phyloP scores from a whole-genome alignment of 257 asterid species.

The Solanum boliviense region DNA sequence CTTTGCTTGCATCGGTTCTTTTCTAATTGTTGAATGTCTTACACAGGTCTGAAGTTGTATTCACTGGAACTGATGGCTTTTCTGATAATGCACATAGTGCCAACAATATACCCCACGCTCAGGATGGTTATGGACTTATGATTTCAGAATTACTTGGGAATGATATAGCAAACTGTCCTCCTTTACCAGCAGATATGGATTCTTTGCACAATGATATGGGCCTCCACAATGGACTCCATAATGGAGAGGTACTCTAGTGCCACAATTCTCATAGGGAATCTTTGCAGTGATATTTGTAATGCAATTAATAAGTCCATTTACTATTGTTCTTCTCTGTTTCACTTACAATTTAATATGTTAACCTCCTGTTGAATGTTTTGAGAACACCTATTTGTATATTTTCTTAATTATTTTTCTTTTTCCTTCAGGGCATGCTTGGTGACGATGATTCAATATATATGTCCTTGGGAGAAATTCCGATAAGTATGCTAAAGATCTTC shows the following conservation, averaged over 20 bases:
- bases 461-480: constrained; percentile 93
- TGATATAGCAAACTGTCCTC: constrained; percentile 53
- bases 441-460: constrained; percentile 89
- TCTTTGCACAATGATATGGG: constrained; percentile 62
- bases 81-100: constrained; percentile 42
- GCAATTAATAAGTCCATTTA: neutral
- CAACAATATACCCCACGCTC: constrained; percentile 42
- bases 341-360: neutral
- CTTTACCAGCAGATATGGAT: constrained; percentile 55
- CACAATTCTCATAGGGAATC: neutral
- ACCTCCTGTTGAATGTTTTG: neutral
- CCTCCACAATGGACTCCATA: constrained; percentile 62
- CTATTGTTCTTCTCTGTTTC: neutral
- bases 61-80: constrained; percentile 58
- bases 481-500: constrained; percentile 41
- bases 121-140: constrained; percentile 89
- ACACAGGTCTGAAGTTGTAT: constrained; percentile 59
- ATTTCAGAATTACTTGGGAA: constrained; percentile 70
- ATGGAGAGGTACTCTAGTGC: constrained; percentile 51
- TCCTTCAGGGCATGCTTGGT: constrained; percentile 75
- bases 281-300: constrained; percentile 3
- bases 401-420: neutral
- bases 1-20: neutral
- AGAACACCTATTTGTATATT: neutral
- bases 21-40: constrained; percentile 2